Evolutionary conservation across 495 filamentous ascomycete species (phyloP).

Genomic region (Penicillium taxi): DNA sequence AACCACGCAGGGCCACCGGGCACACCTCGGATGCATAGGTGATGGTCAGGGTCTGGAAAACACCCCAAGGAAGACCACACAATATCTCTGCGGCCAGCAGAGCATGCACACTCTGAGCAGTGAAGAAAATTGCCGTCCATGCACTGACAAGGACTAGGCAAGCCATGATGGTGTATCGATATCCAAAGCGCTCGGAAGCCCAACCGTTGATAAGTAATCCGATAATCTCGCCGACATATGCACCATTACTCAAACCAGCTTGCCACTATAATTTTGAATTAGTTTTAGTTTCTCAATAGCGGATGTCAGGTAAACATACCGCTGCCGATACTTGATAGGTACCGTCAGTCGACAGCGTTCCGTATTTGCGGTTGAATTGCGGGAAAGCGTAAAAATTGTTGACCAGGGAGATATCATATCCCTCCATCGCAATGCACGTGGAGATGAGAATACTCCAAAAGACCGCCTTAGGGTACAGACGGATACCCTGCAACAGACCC

Average conservation of each 20-base stretch:
- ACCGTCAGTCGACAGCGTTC: constrained; percentile 46
- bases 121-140: constrained; percentile 72
- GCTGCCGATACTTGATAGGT: constrained; percentile 57
- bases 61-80: constrained; percentile 72
- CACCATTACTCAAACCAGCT: constrained; percentile 64
- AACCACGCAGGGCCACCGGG: constrained; percentile 62
- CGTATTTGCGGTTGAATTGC: constrained; percentile 63
- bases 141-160: constrained; percentile 57
- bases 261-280: constrained; percentile 49
- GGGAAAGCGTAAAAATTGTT: constrained; percentile 43
- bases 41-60: constrained; percentile 72
- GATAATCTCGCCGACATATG: constrained; percentile 60
- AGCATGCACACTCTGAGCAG: constrained; percentile 57
- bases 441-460: constrained; percentile 48
- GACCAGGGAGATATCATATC: constrained; percentile 49
- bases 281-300: neutral
- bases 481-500: constrained; percentile 38
- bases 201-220: constrained; percentile 70
- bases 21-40: constrained; percentile 77
- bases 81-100: constrained; percentile 69
- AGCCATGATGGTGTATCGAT: constrained; percentile 61
- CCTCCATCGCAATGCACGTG: constrained; percentile 50
- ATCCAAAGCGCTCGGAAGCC: constrained; percentile 68
- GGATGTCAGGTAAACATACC: constrained; percentile 20
- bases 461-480: constrained; percentile 50